Evolutionary conservation across 768 basidiomycete species (phyloP).

Genomic region (Tulasnella calospora): DNA sequence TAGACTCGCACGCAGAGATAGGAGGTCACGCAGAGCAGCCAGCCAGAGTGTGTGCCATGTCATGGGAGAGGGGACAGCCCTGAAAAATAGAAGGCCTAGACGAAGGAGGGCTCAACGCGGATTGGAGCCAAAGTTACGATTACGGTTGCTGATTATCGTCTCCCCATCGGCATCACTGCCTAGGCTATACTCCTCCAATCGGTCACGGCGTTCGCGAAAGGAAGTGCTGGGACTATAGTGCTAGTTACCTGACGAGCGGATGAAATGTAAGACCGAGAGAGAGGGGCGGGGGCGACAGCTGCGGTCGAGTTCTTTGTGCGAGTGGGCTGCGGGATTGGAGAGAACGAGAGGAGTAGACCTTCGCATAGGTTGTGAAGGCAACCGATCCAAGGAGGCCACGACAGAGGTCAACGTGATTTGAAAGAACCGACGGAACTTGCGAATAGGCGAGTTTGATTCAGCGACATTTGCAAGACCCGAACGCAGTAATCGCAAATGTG

Average conservation of each 20-base stretch:
- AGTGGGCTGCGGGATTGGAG: neutral
- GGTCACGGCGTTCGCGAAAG: constrained; percentile 1
- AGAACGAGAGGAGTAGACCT: neutral
- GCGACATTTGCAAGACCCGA: constrained; percentile 2
- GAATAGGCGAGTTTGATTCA: constrained; percentile 1
- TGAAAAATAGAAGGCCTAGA: neutral
- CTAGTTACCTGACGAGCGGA: too few species aligned
- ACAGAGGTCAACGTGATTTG: neutral
- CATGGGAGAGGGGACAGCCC: constrained; percentile 7
- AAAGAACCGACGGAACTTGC: constrained; percentile 2
- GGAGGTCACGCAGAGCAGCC: neutral
- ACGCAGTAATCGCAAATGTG: neutral
- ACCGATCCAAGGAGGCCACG: neutral
- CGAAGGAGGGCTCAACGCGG: neutral
- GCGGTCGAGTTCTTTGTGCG: neutral
- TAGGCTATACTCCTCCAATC: neutral
- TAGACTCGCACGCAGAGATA: constrained; percentile 5
- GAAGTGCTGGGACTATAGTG: too few species aligned
- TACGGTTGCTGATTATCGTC: neutral
- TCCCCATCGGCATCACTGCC: neutral
- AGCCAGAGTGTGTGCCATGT: neutral
- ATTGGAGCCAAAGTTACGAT: neutral
- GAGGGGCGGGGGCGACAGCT: neutral
- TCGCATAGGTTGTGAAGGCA: neutral
- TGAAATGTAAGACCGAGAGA: neutral